Percentiles rank a stretch among this genome's conserved stretches.
phyloP scores from a whole-genome alignment of 768 basidiomycete genomes.

The Phaffia tasmanica region DNA sequence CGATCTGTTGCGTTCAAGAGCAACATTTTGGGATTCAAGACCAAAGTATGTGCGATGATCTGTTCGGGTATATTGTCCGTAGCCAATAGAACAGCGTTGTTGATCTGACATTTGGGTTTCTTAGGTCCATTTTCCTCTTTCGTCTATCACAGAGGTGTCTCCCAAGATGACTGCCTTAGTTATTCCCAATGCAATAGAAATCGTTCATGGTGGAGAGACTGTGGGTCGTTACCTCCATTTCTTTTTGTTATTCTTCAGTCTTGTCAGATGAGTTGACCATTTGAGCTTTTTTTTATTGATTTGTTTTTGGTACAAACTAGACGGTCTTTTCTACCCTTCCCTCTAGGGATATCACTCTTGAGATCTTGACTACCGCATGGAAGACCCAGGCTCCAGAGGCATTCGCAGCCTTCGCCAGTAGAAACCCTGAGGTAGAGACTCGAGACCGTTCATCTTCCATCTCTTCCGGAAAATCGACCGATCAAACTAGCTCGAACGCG shows the following conservation, averaged over 20 bases:
- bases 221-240: background rate
- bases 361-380: constrained; percentile 27
- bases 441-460: constrained; percentile 2
- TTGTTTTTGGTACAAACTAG: constrained; percentile 5
- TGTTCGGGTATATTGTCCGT: background rate
- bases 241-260: background rate
- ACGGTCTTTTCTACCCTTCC: constrained; percentile 27
- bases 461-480: constrained; percentile 10
- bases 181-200: constrained; percentile 30
- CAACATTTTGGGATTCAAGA: constrained; percentile 30
- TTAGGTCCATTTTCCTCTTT: constrained; percentile 26
- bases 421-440: constrained; percentile 9
- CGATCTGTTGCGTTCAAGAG: constrained; percentile 25
- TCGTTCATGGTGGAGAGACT: constrained; percentile 11
- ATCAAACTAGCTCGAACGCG: background rate
- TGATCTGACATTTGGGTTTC: background rate
- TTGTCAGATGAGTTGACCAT: background rate
- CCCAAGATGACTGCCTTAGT: constrained; percentile 29
- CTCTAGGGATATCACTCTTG: constrained; percentile 27
- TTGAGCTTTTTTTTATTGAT: background rate
- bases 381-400: constrained; percentile 17
- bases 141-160: constrained; percentile 17
- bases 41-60: background rate
- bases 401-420: constrained; percentile 22
- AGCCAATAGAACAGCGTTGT: background rate